These are phyloP conservation scores for Trichoderma koningiopsis DNA, from an alignment of 2,329 filamentous ascomycete species.

Conservation along the genomic window DNA sequence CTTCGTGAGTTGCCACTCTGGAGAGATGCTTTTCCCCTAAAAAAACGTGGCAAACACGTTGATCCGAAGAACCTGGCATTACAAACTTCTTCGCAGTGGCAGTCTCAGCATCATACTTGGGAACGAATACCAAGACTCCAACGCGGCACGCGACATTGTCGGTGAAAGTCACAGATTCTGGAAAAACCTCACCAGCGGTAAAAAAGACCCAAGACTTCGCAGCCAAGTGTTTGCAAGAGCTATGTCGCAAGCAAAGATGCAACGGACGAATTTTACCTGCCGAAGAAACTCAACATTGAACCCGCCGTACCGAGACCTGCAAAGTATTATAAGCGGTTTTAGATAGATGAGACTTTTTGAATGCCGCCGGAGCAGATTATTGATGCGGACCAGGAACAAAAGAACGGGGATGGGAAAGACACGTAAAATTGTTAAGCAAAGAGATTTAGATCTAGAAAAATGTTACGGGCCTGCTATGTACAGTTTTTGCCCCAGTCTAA, in stretches of 20 bases:
- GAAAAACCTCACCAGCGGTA: slow-evolving; percentile 43
- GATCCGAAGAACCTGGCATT: slow-evolving; percentile 37
- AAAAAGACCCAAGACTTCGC: slow-evolving; percentile 42
- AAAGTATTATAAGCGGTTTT: slow-evolving; percentile 44
- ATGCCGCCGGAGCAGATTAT: slow-evolving; percentile 31
- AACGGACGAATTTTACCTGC: slow-evolving; percentile 38
- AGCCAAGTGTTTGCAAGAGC: slow-evolving; percentile 36
- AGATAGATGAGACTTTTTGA: slow-evolving; percentile 39
- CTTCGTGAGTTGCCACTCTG: slow-evolving; percentile 33
- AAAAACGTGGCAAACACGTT: not conserved
- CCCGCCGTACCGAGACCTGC: slow-evolving; percentile 37
- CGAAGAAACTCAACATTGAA: slow-evolving; percentile 35
- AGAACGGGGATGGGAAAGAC: not conserved
- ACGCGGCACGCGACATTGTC: slow-evolving; percentile 38
- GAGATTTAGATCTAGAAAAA: not conserved
- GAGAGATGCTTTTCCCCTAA: not conserved
- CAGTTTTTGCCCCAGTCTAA: slow-evolving; percentile 1
- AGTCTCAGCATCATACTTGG: slow-evolving; percentile 42
- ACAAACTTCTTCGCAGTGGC: slow-evolving; percentile 45
- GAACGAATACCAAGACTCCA: slow-evolving; percentile 41
- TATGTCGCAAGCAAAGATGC: slow-evolving; percentile 39
- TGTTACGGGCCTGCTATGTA: not conserved
- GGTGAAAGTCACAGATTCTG: slow-evolving; percentile 44
- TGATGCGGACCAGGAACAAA: not conserved
- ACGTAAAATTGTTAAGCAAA: not conserved